Conservation (phyloP, 2,329 filamentous ascomycete genomes). For the Trichoderma lentiforme region DNA sequence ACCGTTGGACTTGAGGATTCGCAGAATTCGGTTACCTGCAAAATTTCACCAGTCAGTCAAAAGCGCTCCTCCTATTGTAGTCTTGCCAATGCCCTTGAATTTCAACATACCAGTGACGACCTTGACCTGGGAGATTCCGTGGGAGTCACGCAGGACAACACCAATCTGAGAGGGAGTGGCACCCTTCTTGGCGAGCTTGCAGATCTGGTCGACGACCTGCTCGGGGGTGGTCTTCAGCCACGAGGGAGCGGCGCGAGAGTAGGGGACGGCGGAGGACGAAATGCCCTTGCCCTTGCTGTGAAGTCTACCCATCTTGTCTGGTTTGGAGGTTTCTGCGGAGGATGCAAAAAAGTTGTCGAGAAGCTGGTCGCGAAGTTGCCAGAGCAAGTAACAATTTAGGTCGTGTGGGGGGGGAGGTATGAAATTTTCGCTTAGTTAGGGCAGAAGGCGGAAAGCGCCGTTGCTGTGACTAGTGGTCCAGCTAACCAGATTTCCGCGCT, state of each 20-base stretch:
- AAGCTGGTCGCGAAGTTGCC: constrained; percentile 27
- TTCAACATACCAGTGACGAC: constrained; percentile 78
- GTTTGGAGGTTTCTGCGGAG: constrained; percentile 36
- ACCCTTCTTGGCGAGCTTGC: constrained; percentile 98
- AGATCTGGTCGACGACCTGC: constrained; percentile 98
- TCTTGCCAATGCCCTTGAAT: not conserved
- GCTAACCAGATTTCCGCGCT: not conserved
- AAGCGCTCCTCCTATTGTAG: not conserved
- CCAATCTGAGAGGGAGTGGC: constrained; percentile 98
- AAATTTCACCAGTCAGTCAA: constrained; percentile 36
- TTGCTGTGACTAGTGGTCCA: not conserved
- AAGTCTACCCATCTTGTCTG: constrained; percentile 86
- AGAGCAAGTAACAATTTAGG: constrained; percentile 19
- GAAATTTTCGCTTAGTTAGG: constrained; percentile 48
- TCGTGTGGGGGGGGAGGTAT: constrained; percentile 40
- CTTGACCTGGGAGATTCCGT: constrained; percentile 98
- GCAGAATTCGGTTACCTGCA: constrained; percentile 98
- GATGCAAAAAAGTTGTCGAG: constrained; percentile 30
- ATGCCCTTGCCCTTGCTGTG: constrained; percentile 99
- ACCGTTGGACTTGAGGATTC: constrained; percentile 97
- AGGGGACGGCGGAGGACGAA: constrained; percentile 90
- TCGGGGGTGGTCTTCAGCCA: constrained; percentile 99
- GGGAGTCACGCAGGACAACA: constrained; percentile 96
- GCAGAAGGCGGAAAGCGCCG: constrained; percentile 29
- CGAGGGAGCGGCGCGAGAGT: constrained; percentile 86